Conservation (phyloP, 2,329 filamentous ascomycete species). For the Escovopsis sp. region DNA sequence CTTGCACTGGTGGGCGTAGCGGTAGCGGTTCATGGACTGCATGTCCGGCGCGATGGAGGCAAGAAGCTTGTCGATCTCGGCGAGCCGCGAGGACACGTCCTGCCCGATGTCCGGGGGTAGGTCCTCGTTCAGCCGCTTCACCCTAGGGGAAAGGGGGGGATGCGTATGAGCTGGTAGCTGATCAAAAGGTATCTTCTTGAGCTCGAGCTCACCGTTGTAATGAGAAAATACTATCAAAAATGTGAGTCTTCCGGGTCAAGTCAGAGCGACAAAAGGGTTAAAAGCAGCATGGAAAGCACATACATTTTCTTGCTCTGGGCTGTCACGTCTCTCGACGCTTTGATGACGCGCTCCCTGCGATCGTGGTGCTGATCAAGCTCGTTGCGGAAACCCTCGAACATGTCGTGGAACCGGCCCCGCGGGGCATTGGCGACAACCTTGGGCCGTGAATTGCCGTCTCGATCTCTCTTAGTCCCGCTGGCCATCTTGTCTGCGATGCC, state of each 20-base stretch:
- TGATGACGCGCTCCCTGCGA: conserved; percentile 75
- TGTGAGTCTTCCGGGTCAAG: background rate
- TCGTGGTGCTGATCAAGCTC: conserved; percentile 94
- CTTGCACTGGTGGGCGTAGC: conserved; percentile 66
- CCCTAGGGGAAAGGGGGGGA: too few species aligned
- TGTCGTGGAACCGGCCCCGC: conserved; percentile 40
- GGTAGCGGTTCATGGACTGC: conserved; percentile 61
- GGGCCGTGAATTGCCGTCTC: conserved; percentile 31
- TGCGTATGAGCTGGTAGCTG: too few species aligned
- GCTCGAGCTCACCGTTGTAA: conserved; percentile 21
- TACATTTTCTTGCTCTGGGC: conserved; percentile 95
- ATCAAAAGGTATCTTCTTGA: too few species aligned
- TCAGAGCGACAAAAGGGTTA: background rate
- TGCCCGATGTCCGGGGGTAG: conserved; percentile 55
- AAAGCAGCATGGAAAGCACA: conserved; percentile 9
- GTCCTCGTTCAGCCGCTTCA: conserved; percentile 44
- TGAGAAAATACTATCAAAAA: conserved; percentile 19
- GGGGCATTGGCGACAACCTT: conserved; percentile 21
- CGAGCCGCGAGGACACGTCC: conserved; percentile 53
- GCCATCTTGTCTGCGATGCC: conserved; percentile 13
- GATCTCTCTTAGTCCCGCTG: conserved; percentile 36
- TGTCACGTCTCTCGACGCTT: conserved; percentile 83
- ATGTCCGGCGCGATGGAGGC: conserved; percentile 55
- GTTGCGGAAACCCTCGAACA: conserved; percentile 75
- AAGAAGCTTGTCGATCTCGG: conserved; percentile 57